Evolutionary conservation across 345 rosid genomes (phyloP), one percentile per base, ranked within the genome.

Genomic region (Salix udensis): DNA sequence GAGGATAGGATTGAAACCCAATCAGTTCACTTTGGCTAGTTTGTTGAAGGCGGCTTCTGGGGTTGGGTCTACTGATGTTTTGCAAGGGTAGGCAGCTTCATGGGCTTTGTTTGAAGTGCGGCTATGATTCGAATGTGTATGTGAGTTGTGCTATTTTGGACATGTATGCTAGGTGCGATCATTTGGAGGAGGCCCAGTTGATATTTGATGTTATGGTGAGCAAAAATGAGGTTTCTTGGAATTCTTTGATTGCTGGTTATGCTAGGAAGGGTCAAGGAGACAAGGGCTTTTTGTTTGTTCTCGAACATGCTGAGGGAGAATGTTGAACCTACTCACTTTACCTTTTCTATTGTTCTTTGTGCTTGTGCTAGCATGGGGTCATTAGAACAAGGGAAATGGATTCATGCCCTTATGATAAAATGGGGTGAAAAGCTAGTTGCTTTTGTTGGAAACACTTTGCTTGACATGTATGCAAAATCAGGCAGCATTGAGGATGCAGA

Each of bases 381-480:
- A 77, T 68, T 89, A 84, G 92, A 91, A 79, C 91, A 88, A 84
- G 93, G 93, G 34, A 91, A 83, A 82, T 88, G 91, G 93, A 87
- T 91, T 10, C 93, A 88, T 3, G 89, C 91, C 0, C 82, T 84
- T 84, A 77, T 89, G 86, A 85, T 88, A 9, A 89, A 89, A 79
- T 82, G 88, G 0, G 92, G 88, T 6, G 87, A 78, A 66, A 81
- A 87, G 85, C 91, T 84, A 67, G 79, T 78, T 65, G 88, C 86
- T 23, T 87, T 82, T 21, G 89, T 88, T 1, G 93, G 96, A 11
- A 87, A 89, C 76, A 87, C 91, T 48, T 89, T 91, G 36, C 80
- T 89, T 31, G 86, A 85, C 82, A 89, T 91, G 91, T 89, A 89
- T 39, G 92, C 89, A 0, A 89, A 89, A 81, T 89, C 89, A 12